A percentile compares a stretch with the other conserved stretches of the same genome.
These are phyloP conservation scores for Santalum album DNA, from an alignment of 164 flowering plant genomes.

Conservation along the genomic window DNA sequence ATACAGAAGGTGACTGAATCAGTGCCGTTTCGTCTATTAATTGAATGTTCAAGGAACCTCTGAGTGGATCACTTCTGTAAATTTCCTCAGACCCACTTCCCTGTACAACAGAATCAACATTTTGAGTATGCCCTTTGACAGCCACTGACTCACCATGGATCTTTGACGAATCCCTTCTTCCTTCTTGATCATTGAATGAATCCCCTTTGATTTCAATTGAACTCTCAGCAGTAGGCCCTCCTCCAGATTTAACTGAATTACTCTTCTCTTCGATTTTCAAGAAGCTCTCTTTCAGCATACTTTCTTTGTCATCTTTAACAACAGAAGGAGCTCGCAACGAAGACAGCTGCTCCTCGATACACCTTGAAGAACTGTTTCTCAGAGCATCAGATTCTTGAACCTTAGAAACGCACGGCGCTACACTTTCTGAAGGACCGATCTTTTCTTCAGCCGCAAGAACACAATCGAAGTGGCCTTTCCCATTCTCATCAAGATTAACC, in stretches of 20 bases:
- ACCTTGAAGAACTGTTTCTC: neutral
- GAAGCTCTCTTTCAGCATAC: neutral
- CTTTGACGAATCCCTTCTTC: neutral
- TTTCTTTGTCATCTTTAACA: neutral
- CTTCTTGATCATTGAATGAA: neutral
- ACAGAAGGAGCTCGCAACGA: neutral
- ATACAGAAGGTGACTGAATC: constrained; percentile 2
- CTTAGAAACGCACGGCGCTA: neutral
- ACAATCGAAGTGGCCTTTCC: neutral
- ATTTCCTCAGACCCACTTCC: neutral
- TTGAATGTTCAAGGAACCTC: neutral
- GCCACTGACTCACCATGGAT: neutral
- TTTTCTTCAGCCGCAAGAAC: neutral
- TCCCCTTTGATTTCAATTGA: neutral
- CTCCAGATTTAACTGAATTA: neutral
- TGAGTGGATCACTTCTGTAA: neutral
- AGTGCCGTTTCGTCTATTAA: neutral
- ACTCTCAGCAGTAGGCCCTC: neutral
- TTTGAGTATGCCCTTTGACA: neutral
- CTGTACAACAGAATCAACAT: neutral
- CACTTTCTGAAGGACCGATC: neutral
- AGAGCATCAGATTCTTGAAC: neutral
- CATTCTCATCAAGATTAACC: too few relatives aligned
- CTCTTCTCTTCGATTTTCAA: neutral
- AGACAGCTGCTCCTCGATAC: too few relatives aligned